Base-by-base conservation (phyloP, 495 filamentous ascomycete species). In the Xylaria castorea region DNA sequence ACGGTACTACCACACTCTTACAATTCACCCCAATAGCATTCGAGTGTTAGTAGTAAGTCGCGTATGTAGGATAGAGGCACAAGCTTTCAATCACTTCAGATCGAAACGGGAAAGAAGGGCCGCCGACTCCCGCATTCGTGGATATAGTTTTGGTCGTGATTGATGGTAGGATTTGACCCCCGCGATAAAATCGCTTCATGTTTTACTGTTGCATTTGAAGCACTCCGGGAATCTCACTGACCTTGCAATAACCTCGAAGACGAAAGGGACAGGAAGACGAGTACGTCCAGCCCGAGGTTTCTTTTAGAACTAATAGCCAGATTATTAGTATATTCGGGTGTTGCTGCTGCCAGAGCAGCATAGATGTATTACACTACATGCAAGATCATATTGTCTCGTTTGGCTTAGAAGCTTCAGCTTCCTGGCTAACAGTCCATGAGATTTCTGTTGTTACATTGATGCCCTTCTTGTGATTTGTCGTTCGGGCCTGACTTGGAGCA, bases 381-480 rank as follows among this genome's bases (percentile, higher is more conserved):
- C 14, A 48, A 27, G 1, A 63, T 63, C 9, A 25, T 30, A 32
- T 20, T 0, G 40, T 8, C n/a, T 46, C 25, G 1, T 30, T 46
- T 32, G 3, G 22, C 22, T 48, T 16, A 27, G 42, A 5, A 9
- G 22, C 12, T 14, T 48, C 62, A 30, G n/a, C 40, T 27, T 22
- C 62, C 3, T 48, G 7, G 18, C 62, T 48, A 20, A 65, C 25
- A 5, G 12, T 36, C 55, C 55, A 60, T 12, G 62, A 46, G 40
- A 65, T 46, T 48, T 65, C 62, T 48, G 38, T 65, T 27, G 12
- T 65, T 27, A 65, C 62, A 46, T 32, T 65, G 40, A 65, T 48
- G 25, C 62, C 62, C 2, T 46, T 48, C 18, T 48, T 48, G 20
- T 63, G 7, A 22, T n/a, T 34, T 25, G 36, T 40, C 20, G 60